Percentiles rank a stretch among this genome's conserved stretches.
Conservation (phyloP, 371 early-diverging fungal species). For the Syncephalis plumigaleata region DNA sequence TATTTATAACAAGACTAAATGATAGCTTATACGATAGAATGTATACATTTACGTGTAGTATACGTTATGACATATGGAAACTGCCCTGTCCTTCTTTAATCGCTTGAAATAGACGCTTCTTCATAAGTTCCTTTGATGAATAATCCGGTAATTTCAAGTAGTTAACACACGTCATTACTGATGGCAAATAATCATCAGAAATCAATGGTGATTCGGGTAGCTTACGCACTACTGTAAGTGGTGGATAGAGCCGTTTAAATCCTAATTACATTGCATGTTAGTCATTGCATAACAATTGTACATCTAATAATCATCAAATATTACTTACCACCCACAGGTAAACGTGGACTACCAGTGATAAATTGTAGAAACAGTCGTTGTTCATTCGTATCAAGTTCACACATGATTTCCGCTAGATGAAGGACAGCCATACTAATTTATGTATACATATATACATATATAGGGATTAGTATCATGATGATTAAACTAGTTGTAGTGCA, state of each 20-base stretch:
- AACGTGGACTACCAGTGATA: conserved; percentile 78
- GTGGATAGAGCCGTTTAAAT: conserved; percentile 65
- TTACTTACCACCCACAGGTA: conserved; percentile 57
- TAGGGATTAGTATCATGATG: too few relatives aligned
- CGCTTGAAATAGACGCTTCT: conserved; percentile 41
- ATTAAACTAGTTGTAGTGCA: too few relatives aligned
- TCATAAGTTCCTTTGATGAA: conserved; percentile 45
- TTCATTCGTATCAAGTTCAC: conserved; percentile 30
- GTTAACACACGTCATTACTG: conserved; percentile 93
- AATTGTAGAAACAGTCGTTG: conserved; percentile 76
- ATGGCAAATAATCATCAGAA: conserved; percentile 74
- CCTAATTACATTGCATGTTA: conserved; percentile 16
- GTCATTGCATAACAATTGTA: too few relatives aligned
- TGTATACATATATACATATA: too few relatives aligned
- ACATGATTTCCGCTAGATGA: conserved; percentile 45
- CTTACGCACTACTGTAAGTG: conserved; percentile 78
- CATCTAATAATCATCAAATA: conserved; percentile 6
- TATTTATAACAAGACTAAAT: too few relatives aligned
- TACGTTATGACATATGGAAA: conserved; percentile 52
- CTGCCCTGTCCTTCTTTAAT: conserved; percentile 75
- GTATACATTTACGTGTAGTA: not conserved
- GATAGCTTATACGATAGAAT: not conserved
- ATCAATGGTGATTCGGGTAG: conserved; percentile 35
- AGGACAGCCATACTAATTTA: conserved; percentile 21
- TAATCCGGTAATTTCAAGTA: conserved; percentile 89